phyloP scores from a whole-genome alignment of 2,329 filamentous ascomycete species.

The Alternaria rosae region DNA sequence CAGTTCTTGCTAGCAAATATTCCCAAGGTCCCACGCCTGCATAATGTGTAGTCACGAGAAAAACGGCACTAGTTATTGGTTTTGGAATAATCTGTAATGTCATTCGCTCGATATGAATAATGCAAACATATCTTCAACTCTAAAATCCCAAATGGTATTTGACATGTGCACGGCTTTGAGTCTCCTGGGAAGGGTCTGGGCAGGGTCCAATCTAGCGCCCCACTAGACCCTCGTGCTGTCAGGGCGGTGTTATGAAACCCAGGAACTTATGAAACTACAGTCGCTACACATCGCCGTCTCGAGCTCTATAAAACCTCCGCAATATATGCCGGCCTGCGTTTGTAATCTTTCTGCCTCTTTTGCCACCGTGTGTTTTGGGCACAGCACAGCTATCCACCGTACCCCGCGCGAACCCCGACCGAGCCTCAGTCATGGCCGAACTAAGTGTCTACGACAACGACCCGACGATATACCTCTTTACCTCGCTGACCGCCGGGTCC shows the following conservation, averaged over 20 bases:
- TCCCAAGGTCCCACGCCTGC: constrained; percentile 22
- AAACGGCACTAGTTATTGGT: constrained; percentile 7
- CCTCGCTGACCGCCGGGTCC: constrained; percentile 92
- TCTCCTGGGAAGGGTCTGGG: too few relatives aligned
- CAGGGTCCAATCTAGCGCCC: constrained; percentile 12
- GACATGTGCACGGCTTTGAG: not conserved
- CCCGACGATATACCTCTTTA: constrained; percentile 84
- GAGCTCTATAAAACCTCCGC: not conserved
- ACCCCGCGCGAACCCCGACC: constrained; percentile 1
- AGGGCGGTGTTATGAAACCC: not conserved
- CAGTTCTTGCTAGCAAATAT: constrained; percentile 68
- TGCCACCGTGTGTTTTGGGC: not conserved
- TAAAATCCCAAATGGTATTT: not conserved
- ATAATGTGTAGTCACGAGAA: constrained; percentile 20
- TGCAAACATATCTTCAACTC: constrained; percentile 14
- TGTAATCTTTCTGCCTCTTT: not conserved
- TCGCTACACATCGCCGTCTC: constrained; percentile 9
- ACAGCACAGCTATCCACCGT: constrained; percentile 5
- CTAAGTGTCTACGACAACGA: constrained; percentile 56
- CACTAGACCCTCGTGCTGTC: constrained; percentile 2
- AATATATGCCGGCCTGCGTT: not conserved
- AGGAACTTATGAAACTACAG: constrained; percentile 13
- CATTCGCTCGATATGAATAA: constrained; percentile 20
- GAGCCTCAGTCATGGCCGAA: constrained; percentile 43
- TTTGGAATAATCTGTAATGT: constrained; percentile 30